Base-by-base conservation (phyloP, 768 basidiomycete genomes). In the Macrocybe gigantea region DNA sequence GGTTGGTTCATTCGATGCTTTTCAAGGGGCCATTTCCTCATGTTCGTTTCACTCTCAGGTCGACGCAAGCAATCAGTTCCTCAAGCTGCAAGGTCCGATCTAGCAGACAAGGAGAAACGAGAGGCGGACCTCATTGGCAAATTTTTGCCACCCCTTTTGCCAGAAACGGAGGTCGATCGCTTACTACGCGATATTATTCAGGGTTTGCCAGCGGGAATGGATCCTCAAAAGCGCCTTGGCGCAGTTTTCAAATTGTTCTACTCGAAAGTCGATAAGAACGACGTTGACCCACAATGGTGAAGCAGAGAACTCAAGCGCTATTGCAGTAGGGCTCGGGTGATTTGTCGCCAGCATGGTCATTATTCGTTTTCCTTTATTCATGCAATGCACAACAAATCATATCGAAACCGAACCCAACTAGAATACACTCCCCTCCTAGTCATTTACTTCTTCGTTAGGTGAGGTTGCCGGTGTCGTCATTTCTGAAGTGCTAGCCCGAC, bases 231-330 rank as follows among this genome's bases (percentile, higher is more conserved):
- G 48, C 68, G 68, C 38, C 63, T 75, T 7, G 82, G 82, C 33
- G 56, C 62, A 38, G 64, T 87, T 50, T 74, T 84, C 63, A 85
- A 82, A 61, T 64, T 66, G 8, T 88, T 89, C 59, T 88, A 83
- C 60, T 60, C 70, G 10, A 66, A 67, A 50, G 72, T 86, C 4
- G 82, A 88, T 61, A 80, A 74, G 55, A 73, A 77, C 2, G 60
- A 60, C 9, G 83, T 87, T 6, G 78, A 84, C 54, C 55, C 78
- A 67, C 72, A 38, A 57, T 81, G 37, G 82, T 88, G 11, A 83
- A 76, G 54, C 60, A 65, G 45, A 74, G 79, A 53, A 70, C 75
- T 7, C 67, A 74, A 33, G 63, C 54, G 14, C 54, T 80, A 42
- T 55, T 77, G 47, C 48, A 22, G 4, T 22, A 22, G 22, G 22